phyloP scores from a whole-genome alignment of 257 asterid species.

The Penstemon barbatus region DNA sequence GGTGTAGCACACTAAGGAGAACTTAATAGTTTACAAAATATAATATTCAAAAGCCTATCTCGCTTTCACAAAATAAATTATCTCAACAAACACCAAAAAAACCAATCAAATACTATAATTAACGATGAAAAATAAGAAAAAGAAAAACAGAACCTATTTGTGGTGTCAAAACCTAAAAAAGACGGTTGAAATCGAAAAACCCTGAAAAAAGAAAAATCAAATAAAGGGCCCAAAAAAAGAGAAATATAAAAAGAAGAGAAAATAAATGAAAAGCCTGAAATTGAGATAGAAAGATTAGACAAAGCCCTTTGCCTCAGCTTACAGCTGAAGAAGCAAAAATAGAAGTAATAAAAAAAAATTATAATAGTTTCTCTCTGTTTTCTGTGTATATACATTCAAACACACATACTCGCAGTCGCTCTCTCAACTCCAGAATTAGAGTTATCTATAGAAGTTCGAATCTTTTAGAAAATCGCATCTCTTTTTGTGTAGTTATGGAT shows the following conservation, averaged over 20 bases:
- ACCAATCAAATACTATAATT: no score
- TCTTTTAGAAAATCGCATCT: slow-evolving; percentile 33
- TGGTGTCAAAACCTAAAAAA: slow-evolving; percentile 31
- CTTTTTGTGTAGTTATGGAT: slow-evolving; percentile 48
- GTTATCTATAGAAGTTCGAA: slow-evolving; percentile 24
- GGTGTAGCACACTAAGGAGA: no score
- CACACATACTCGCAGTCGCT: neutral
- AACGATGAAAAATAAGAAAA: neutral
- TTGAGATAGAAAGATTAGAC: slow-evolving; percentile 34
- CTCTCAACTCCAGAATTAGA: slow-evolving; percentile 7
- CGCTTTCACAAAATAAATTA: no score
- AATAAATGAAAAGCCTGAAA: slow-evolving; percentile 22
- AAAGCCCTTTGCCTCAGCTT: slow-evolving; percentile 33
- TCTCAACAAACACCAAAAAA: no score
- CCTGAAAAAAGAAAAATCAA: slow-evolving; percentile 7
- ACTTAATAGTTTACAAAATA: no score
- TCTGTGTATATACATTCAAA: slow-evolving; percentile 11
- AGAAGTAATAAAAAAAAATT: slow-evolving; percentile 12
- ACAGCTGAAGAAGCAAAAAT: slow-evolving; percentile 20
- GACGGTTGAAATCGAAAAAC: slow-evolving; percentile 21
- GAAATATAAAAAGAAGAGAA: neutral
- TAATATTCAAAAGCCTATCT: no score
- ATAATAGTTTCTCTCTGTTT: slow-evolving; percentile 15
- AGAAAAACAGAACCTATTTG: slow-evolving; percentile 5
- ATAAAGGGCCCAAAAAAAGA: neutral